Base-by-base conservation (phyloP, 176 grass and related monocot species). In the Bothriochloa decipiens region DNA sequence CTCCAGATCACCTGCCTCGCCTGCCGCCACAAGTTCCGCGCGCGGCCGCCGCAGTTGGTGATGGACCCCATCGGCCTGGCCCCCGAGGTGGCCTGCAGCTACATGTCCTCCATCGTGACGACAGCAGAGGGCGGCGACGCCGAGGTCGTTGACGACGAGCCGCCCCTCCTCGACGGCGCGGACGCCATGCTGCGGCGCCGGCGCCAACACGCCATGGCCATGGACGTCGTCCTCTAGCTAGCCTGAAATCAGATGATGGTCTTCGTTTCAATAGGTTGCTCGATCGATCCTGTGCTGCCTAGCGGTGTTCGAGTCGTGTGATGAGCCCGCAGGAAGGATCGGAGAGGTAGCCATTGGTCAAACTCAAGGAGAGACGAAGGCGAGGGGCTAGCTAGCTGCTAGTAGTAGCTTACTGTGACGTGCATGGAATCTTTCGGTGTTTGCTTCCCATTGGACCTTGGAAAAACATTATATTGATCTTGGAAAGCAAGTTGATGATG, bases 1-100 rank as follows among this genome's bases (percentile, higher is more conserved):
- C 86, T 92, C 29, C 91, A 94, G 79, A 88, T 99, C 75, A 99
- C 97, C 16, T 99, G 97, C 87, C 89, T 84, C 52, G 70, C 70
- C 49, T 99, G 97, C 91, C 92, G 92, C 60, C 84, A 80, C 60
- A 92, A 96, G 91, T 99, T 95, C 88, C 42, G 75, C 13, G 66
- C 75, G 9, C 49, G 47, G 4, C 35, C 17, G 40, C 25, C 23
- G 57, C 12, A 16, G 49, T 5, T 5, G 50, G 6, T 70, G 0
- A 8, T 70, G 1, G 61, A 64, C 25, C 4, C 5, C 27, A 15
- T 60, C 7, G 71, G 78, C 11, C 72, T 57, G 65, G 73, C 74
- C 14, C 85, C 91, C 8, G 85, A 92, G n/a, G 86, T 89, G 23
- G 89, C 70, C 60, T 90, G 75, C 33, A 98, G 93, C 75, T 93